Evolutionary conservation across 2,329 filamentous ascomycete species (phyloP).

Genomic region (Passalora sequoiae): DNA sequence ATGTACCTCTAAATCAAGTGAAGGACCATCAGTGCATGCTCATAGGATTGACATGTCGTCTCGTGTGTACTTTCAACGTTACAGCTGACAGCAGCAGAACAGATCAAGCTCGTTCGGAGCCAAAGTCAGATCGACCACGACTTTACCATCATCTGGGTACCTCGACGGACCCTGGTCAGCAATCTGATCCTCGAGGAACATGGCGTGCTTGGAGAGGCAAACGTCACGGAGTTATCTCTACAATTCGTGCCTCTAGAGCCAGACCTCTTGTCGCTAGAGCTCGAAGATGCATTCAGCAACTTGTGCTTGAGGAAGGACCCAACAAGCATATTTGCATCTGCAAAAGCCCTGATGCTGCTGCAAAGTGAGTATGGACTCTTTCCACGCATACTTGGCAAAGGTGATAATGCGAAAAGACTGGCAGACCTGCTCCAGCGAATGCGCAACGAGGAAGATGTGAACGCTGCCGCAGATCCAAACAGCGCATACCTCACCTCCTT

Average conservation of each 20-base stretch:
- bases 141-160: conserved; percentile 94
- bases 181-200: conserved; percentile 89
- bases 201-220: conserved; percentile 88
- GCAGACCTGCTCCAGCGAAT: conserved; percentile 84
- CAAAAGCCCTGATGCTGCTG: conserved; percentile 88
- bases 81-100: conserved; percentile 52
- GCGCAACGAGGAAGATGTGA: conserved; percentile 78
- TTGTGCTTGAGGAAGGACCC: conserved; percentile 87
- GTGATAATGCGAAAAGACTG: conserved; percentile 84
- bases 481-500: conserved; percentile 49
- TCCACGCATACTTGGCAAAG: conserved; percentile 89
- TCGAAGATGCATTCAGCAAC: conserved; percentile 80
- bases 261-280: conserved; percentile 84
- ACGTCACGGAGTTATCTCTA: conserved; percentile 77
- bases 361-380: conserved; percentile 91
- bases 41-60: conserved; percentile 45
- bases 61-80: conserved; percentile 1
- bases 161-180: conserved; percentile 82
- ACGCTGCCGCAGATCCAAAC: conserved; percentile 34
- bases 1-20: conserved; percentile 20
- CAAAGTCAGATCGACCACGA: conserved; percentile 89
- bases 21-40: conserved; percentile 39
- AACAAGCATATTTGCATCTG: conserved; percentile 81
- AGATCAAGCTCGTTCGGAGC: conserved; percentile 83
- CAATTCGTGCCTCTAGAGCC: conserved; percentile 89